These are phyloP conservation scores for Beauveria sp. DNA, from an alignment of 2,329 filamentous ascomycete genomes.

Conservation along the genomic window DNA sequence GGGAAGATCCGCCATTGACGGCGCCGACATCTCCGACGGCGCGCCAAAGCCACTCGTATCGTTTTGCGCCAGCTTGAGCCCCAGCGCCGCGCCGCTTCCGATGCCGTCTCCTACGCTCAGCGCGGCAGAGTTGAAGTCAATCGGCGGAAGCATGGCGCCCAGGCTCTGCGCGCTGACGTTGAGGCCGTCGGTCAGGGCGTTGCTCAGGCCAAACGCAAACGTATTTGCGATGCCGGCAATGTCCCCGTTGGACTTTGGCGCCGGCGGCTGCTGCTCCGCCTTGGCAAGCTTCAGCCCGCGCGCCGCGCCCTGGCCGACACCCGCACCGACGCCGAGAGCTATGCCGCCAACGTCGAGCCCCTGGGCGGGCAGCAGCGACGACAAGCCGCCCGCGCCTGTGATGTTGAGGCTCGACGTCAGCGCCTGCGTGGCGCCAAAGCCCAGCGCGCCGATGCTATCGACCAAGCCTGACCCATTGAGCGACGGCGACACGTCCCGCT, in stretches of 20 bases:
- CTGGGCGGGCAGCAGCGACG: conserved; percentile 5
- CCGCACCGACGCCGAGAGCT: not conserved
- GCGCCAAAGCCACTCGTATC: not conserved
- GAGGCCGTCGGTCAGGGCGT: conserved; percentile 13
- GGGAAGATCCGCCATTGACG: not conserved
- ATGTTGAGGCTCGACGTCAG: conserved; percentile 20
- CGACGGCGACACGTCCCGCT: conserved; percentile 11
- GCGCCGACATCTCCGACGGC: not conserved
- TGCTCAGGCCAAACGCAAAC: conserved; percentile 15
- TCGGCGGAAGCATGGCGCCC: not conserved
- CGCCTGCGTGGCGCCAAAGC: conserved; percentile 21
- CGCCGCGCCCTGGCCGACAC: conserved; percentile 13
- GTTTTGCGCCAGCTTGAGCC: not conserved
- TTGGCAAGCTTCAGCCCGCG: conserved; percentile 13
- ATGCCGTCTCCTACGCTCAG: conserved; percentile 1
- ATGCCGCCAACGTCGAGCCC: conserved; percentile 3
- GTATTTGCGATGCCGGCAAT: conserved; percentile 10
- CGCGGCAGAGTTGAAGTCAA: conserved; percentile 1
- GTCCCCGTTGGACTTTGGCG: not conserved
- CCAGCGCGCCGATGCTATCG: conserved; percentile 19
- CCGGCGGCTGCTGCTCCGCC: not conserved
- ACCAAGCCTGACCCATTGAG: conserved; percentile 16
- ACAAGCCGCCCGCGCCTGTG: not conserved
- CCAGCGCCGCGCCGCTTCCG: not conserved
- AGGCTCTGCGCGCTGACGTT: not conserved